Conservation (phyloP, 305 asterid species). For the Solanum chacoense region DNA sequence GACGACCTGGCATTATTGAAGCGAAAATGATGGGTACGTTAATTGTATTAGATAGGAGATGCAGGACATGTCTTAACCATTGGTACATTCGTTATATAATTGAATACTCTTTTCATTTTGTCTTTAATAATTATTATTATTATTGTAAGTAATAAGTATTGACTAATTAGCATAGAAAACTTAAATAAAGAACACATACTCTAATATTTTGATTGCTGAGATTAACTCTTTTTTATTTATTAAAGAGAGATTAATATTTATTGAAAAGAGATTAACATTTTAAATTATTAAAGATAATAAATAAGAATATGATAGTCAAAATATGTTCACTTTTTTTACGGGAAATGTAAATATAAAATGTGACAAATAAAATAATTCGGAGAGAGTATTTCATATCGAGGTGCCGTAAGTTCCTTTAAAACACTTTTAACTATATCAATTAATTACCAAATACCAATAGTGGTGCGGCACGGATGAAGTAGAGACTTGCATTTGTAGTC, state of each 20-base stretch:
- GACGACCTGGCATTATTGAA: neutral
- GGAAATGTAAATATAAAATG: neutral
- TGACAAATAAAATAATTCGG: neutral
- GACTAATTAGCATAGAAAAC: too few relatives aligned
- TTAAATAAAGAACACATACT: too few relatives aligned
- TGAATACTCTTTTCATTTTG: too few relatives aligned
- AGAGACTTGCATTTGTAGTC: neutral
- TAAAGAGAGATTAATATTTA: too few relatives aligned
- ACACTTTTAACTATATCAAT: neutral
- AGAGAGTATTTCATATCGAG: neutral
- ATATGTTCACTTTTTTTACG: neutral
- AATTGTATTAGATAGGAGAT: neutral
- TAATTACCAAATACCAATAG: neutral
- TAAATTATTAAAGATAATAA: too few relatives aligned
- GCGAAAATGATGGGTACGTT: neutral
- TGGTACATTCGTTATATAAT: too few relatives aligned
- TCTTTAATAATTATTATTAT: fast-evolving
- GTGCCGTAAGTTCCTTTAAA: neutral
- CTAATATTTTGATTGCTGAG: too few relatives aligned
- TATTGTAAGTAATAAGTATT: too few relatives aligned
- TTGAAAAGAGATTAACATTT: neutral
- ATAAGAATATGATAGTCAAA: neutral
- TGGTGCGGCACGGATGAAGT: neutral
- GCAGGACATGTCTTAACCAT: fast-evolving
- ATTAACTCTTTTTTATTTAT: too few relatives aligned